Percentiles rank a stretch among this genome's conserved stretches.
Evolutionary conservation across 176 grass and related monocot species (phyloP).

Genomic region (Oryza longistaminata): DNA sequence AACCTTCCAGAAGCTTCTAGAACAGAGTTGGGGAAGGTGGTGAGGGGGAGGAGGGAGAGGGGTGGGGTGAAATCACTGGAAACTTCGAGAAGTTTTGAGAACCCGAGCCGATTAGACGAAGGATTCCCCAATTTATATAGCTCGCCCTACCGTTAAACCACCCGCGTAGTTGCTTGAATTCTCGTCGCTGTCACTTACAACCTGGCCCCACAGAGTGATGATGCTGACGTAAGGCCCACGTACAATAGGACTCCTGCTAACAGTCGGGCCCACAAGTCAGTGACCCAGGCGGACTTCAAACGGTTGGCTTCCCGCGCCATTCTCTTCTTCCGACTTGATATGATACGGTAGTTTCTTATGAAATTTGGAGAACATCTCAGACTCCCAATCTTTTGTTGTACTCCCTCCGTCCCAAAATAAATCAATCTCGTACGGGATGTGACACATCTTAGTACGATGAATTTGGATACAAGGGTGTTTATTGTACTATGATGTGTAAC

Average conservation of each 20-base stretch:
- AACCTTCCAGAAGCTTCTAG: slow-evolving; percentile 12
- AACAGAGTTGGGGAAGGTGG: background rate
- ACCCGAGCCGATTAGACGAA: background rate
- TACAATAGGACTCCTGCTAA: too few relatives aligned
- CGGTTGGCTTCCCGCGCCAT: background rate
- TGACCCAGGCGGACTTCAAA: too few relatives aligned
- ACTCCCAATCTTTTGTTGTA: too few relatives aligned
- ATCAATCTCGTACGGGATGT: too few relatives aligned
- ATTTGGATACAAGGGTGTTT: too few relatives aligned
- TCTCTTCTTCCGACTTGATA: too few relatives aligned
- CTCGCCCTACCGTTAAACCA: background rate
- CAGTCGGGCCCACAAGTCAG: background rate
- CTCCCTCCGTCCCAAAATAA: too few relatives aligned
- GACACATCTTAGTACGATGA: too few relatives aligned
- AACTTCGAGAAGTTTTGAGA: background rate
- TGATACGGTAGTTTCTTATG: too few relatives aligned
- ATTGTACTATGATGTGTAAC: too few relatives aligned
- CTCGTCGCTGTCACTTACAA: background rate
- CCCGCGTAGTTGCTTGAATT: slow-evolving; percentile 2
- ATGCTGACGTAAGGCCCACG: too few relatives aligned
- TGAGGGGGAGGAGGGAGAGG: background rate
- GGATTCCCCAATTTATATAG: background rate
- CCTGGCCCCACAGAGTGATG: background rate
- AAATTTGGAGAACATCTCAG: too few relatives aligned
- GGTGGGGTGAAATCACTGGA: background rate